A percentile compares a stretch with the other conserved stretches of the same genome.
phyloP scores from a whole-genome alignment of 345 rosid genomes.

The Garcia nutans region DNA sequence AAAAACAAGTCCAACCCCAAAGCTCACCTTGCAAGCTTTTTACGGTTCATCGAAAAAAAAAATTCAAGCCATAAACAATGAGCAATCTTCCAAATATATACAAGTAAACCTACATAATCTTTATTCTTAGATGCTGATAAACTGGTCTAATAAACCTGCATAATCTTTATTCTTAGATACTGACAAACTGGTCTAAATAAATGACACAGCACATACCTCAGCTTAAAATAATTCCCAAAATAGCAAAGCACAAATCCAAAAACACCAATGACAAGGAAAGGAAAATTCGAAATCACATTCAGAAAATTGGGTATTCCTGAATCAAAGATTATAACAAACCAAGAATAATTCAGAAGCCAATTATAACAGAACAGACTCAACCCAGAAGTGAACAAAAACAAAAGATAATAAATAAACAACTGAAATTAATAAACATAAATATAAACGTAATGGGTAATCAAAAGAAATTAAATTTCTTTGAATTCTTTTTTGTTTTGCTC shows the following conservation, averaged over 20 bases:
- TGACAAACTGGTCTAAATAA: background rate
- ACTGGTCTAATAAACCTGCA: background rate
- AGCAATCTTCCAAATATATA: background rate
- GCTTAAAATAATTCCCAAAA: conserved; percentile 64
- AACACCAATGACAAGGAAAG: conserved; percentile 81
- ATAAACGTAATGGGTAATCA: background rate
- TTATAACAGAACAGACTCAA: background rate
- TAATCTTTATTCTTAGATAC: background rate
- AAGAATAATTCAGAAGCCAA: conserved; percentile 1
- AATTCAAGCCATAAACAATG: background rate
- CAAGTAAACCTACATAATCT: background rate
- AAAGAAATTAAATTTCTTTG: background rate
- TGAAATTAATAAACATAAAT: background rate
- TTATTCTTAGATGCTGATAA: background rate
- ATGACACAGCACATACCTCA: conserved; percentile 41
- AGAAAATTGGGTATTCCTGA: conserved; percentile 84
- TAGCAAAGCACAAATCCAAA: conserved; percentile 76
- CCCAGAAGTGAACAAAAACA: background rate
- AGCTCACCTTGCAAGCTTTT: conserved; percentile 86
- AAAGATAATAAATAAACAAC: background rate
- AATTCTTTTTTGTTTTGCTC: background rate
- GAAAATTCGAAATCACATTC: conserved; percentile 87
- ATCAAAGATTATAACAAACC: conserved; percentile 7
- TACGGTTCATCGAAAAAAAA: background rate
- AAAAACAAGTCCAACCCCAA: conserved; percentile 84